Evolutionary conservation across 1,284 basidiomycete species (phyloP).

Genomic region (Tilletia caries): DNA sequence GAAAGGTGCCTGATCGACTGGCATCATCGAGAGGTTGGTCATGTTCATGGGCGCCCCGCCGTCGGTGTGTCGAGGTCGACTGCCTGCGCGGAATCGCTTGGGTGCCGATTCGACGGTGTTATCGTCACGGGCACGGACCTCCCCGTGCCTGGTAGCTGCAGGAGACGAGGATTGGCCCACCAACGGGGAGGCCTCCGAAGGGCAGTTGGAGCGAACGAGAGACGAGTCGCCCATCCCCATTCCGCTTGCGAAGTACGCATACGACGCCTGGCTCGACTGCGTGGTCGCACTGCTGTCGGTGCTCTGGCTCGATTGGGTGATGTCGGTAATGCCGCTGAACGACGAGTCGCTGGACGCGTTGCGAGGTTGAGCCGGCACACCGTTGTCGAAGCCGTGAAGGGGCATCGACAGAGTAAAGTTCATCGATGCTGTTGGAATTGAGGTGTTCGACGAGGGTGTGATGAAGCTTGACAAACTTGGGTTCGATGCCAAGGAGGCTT

Average conservation of each 20-base stretch:
- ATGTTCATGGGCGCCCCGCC: not conserved
- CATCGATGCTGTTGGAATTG: not conserved
- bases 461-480: not conserved
- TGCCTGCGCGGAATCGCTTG: constrained; percentile 7
- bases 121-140: not conserved
- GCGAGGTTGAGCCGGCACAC: not conserved
- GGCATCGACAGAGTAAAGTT: not conserved
- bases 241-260: not conserved
- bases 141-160: not conserved
- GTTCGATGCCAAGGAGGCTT: not conserved
- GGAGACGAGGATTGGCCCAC: not conserved
- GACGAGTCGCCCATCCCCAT: not conserved
- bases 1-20: not conserved
- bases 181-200: not conserved
- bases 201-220: not conserved
- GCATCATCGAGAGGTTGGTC: not conserved
- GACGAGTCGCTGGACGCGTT: not conserved
- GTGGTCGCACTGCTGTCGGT: no score
- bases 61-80: constrained; percentile 4
- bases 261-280: not conserved
- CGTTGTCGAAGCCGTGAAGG: not conserved
- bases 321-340: not conserved
- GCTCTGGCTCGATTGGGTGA: no score
- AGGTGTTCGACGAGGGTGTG: no score
- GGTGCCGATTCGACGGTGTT: not conserved